These are phyloP conservation scores for Smallanthus sonchifolius DNA, from an alignment of 129 eudicot genomes.

Conservation along the genomic window DNA sequence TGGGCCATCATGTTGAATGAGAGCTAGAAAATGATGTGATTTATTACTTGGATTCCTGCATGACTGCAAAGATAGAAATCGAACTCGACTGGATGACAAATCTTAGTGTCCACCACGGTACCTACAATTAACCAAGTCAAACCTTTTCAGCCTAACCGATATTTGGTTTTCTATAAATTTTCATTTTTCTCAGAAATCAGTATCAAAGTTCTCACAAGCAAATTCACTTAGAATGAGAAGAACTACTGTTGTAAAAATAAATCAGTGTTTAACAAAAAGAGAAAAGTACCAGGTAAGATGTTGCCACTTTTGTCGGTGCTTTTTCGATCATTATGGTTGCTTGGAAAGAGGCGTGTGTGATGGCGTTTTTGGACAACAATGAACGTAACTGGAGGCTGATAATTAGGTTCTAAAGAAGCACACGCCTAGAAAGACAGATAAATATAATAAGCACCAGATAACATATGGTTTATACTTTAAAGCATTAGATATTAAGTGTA, in stretches of 20 bases:
- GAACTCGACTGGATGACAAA: constrained; percentile 91
- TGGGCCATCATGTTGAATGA: not conserved
- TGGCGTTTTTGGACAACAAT: constrained; percentile 94
- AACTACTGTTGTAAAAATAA: not conserved
- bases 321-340: constrained; percentile 60
- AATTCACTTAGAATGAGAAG: not conserved
- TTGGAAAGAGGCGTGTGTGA: constrained; percentile 82
- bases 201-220: not conserved
- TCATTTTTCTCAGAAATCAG: not conserved
- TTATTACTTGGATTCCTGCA: constrained; percentile 73
- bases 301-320: constrained; percentile 85
- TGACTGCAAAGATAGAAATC: constrained; percentile 92
- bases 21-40: not conserved
- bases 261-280: not conserved
- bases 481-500: not conserved
- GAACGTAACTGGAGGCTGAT: constrained; percentile 92
- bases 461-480: not conserved
- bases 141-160: constrained; percentile 37
- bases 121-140: constrained; percentile 61
- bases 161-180: not conserved
- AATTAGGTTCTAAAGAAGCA: constrained; percentile 78
- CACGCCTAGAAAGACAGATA: constrained; percentile 63
- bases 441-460: constrained; percentile 9
- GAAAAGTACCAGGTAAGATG: constrained; percentile 66
- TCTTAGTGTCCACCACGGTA: constrained; percentile 82